Evolutionary conservation across 345 rosid genomes (phyloP), one percentile per base, ranked within the genome.

Genomic region (Arabis hirsuta): DNA sequence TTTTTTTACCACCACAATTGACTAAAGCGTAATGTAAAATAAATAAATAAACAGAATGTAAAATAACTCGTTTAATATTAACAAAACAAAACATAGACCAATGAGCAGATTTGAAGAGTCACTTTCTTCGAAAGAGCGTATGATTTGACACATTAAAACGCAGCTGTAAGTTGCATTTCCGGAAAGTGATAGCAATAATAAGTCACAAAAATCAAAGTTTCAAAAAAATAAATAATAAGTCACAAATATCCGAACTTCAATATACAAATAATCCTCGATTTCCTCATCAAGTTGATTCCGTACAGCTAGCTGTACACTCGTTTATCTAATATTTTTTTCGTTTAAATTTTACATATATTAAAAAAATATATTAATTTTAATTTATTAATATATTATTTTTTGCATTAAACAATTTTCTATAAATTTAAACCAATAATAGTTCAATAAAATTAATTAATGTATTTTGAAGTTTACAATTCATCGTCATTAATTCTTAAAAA

Each of bases 241-340:
- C 51, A 50, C 60, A 20, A 60, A 58, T 24, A 58, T 29, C 24
- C 24, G 24, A 55, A 55, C 3, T 11, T 72, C 62, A 43, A 44
- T 12, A 16, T 36, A 36, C 41, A 60, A 60, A 12, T 43, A 52
- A 32, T 10, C 34, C 57, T 65, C 58, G 60, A 31, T 59, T 58
- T 66, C 61, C 38, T 43, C 67, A 67, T 26, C 62, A 66, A 74
- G 78, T 66, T 11, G 62, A 12, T 22, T 74, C 78, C 78, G 73
- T 74, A 74, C 78, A 66, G 41, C 55, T 66, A 74, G 73, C 66
- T 74, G 72, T 74, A 66, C 72, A 56, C 12, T 55, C 32, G 12
- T 38, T 31, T 2, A 3, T 41, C 29, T 39, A 3, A 55, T 13
- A 16, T 16, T 16, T 16, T 16, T 16, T 16, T 0, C 16, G 16